Evolutionary conservation across 1,284 basidiomycete genomes (phyloP).

Genomic region (Tilletia walkeri): DNA sequence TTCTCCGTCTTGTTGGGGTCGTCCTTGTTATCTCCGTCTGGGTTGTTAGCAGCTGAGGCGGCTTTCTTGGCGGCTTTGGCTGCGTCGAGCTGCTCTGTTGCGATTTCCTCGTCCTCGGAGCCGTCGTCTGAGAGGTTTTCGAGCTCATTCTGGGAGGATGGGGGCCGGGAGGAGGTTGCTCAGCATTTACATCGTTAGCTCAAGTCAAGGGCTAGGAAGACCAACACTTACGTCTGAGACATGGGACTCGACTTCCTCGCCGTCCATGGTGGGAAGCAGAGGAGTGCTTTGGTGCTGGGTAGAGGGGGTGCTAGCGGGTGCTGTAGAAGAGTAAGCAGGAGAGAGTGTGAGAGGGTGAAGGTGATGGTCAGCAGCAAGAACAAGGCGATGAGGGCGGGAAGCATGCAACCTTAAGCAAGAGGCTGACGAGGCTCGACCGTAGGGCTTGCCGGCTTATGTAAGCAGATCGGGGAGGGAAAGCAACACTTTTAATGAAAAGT

Average conservation of each 20-base stretch:
- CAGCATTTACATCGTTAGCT: background rate
- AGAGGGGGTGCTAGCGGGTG: too few species aligned
- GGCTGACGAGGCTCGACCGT: too few species aligned
- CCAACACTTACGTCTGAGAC: background rate
- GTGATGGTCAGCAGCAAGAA: too few species aligned
- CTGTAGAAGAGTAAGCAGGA: too few species aligned
- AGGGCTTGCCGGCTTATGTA: too few species aligned
- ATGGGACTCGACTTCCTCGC: conserved; percentile 12
- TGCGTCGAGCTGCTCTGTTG: conserved; percentile 3
- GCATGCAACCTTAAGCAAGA: too few species aligned
- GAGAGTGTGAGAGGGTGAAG: too few species aligned
- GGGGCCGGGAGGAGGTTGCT: background rate
- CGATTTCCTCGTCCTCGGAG: conserved; percentile 7
- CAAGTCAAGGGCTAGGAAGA: background rate
- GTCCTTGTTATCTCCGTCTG: background rate
- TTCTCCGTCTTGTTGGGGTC: conserved; percentile 15
- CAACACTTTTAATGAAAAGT: too few species aligned
- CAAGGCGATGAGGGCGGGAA: too few species aligned
- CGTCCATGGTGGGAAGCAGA: background rate
- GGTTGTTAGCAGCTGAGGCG: background rate
- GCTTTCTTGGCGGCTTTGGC: conserved; percentile 3
- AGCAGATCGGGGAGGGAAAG: too few species aligned
- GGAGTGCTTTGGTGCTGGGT: background rate
- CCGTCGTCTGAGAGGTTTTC: background rate
- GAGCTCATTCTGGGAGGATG: background rate